Conservation (phyloP, 306 rosid species). For the Rubus idaeus region DNA sequence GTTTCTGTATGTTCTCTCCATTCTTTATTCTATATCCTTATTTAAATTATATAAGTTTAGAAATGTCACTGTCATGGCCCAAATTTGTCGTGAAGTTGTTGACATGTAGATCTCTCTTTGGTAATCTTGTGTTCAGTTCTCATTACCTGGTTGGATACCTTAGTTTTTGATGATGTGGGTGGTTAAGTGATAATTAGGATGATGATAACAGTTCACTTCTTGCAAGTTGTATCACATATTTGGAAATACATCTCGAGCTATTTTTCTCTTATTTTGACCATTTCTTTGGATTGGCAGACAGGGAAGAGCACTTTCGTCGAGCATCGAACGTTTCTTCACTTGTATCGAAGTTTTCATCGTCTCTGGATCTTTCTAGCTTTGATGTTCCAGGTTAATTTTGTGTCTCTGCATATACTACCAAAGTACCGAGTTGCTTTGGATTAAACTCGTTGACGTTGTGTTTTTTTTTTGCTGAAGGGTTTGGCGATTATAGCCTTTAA, state of each 20-base stretch:
- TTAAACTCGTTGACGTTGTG: conserved; percentile 17
- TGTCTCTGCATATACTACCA: conserved; percentile 13
- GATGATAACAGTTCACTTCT: not conserved
- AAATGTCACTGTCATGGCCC: not conserved
- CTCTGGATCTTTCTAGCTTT: conserved; percentile 93
- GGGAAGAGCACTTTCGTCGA: conserved; percentile 97
- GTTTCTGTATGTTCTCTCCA: not conserved
- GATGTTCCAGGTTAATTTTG: conserved; percentile 78
- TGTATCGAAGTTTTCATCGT: conserved; percentile 96
- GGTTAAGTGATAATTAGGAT: not conserved
- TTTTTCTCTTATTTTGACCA: not conserved
- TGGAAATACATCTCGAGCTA: not conserved
- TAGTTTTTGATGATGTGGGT: not conserved
- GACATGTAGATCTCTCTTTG: not conserved
- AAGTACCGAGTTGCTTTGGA: conserved; percentile 16
- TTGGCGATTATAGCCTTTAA: conserved; percentile 85
- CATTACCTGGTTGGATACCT: not conserved
- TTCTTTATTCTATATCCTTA: not conserved
- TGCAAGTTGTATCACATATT: not conserved
- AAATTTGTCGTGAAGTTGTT: not conserved
- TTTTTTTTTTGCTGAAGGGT: conserved; percentile 47
- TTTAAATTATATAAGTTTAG: not conserved
- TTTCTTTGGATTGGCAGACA: conserved; percentile 56
- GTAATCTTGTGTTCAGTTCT: not conserved
- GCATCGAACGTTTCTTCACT: conserved; percentile 86